phyloP scores from a whole-genome alignment of 208 protist species.

The Wallacemonas sp. region DNA sequence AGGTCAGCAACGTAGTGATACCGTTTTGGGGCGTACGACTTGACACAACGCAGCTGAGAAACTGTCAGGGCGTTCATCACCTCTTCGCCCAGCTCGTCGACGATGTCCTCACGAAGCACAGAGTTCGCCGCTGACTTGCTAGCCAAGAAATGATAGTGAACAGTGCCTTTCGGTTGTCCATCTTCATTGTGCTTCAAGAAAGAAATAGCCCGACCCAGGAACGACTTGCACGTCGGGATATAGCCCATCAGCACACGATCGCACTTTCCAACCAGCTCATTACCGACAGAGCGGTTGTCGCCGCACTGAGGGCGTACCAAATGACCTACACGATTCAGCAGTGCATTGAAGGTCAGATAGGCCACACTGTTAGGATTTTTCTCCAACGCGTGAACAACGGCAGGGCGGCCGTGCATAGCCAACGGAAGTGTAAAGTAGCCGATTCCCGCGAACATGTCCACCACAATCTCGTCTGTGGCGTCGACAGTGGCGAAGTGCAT shows the following conservation, averaged over 20 bases:
- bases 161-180: constrained; percentile 27
- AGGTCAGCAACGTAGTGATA: constrained; percentile 70
- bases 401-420: constrained; percentile 55
- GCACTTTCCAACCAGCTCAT: constrained; percentile 69
- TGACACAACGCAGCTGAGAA: constrained; percentile 67
- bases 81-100: constrained; percentile 51
- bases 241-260: constrained; percentile 92
- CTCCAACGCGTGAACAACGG: constrained; percentile 76
- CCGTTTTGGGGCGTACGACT: constrained; percentile 86
- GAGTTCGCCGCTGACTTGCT: constrained; percentile 37
- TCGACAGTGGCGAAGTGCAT: constrained; percentile 79
- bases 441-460: constrained; percentile 94
- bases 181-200: constrained; percentile 54
- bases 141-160: constrained; percentile 91
- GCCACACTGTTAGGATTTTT: constrained; percentile 84
- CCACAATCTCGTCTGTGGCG: constrained; percentile 75
- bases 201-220: constrained; percentile 72
- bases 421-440: constrained; percentile 92
- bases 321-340: constrained; percentile 76
- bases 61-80: constrained; percentile 21
- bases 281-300: constrained; percentile 75
- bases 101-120: constrained; percentile 34
- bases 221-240: constrained; percentile 75
- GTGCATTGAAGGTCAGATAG: constrained; percentile 75
- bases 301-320: constrained; percentile 69